phyloP scores from a whole-genome alignment of 352 stramenopile species.

The Blastocystis sp. region DNA sequence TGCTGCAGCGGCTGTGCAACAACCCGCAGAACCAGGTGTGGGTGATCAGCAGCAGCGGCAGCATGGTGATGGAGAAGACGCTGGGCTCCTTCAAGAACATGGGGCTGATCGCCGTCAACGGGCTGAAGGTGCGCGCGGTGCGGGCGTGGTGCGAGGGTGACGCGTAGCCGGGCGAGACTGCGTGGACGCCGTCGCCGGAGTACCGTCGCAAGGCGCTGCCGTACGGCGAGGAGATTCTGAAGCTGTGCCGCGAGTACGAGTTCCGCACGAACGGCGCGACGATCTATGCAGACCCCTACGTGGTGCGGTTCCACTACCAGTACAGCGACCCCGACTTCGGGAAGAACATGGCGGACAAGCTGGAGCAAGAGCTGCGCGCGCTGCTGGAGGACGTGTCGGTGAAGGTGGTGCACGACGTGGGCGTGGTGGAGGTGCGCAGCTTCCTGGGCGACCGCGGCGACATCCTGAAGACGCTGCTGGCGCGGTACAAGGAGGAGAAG shows the following conservation, averaged over 20 bases:
- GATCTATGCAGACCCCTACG: slow-evolving; percentile 37
- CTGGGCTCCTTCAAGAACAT: slow-evolving; percentile 32
- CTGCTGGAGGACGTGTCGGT: slow-evolving; percentile 57
- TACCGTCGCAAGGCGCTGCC: slow-evolving; percentile 62
- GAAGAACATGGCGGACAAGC: slow-evolving; percentile 61
- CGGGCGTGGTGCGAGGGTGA: background rate
- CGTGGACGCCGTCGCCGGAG: slow-evolving; percentile 47
- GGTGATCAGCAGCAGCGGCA: slow-evolving; percentile 67
- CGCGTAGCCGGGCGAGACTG: background rate
- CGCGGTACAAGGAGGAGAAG: slow-evolving; percentile 31
- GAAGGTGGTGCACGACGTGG: slow-evolving; percentile 67
- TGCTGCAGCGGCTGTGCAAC: slow-evolving; percentile 57
- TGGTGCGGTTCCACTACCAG: slow-evolving; percentile 67
- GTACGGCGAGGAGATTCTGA: slow-evolving; percentile 62
- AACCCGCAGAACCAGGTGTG: slow-evolving; percentile 65
- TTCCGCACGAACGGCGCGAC: slow-evolving; percentile 67
- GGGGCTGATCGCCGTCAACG: slow-evolving; percentile 55
- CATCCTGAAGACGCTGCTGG: slow-evolving; percentile 60
- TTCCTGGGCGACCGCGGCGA: slow-evolving; percentile 41
- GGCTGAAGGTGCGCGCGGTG: slow-evolving; percentile 48
- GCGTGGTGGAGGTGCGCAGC: slow-evolving; percentile 64
- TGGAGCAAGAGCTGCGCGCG: slow-evolving; percentile 51
- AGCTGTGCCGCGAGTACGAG: slow-evolving; percentile 45
- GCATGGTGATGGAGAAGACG: slow-evolving; percentile 52
- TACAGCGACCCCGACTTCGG: slow-evolving; percentile 64